Conservation (phyloP, 2,329 filamentous ascomycete genomes). For the Thielaviopsis populi region DNA sequence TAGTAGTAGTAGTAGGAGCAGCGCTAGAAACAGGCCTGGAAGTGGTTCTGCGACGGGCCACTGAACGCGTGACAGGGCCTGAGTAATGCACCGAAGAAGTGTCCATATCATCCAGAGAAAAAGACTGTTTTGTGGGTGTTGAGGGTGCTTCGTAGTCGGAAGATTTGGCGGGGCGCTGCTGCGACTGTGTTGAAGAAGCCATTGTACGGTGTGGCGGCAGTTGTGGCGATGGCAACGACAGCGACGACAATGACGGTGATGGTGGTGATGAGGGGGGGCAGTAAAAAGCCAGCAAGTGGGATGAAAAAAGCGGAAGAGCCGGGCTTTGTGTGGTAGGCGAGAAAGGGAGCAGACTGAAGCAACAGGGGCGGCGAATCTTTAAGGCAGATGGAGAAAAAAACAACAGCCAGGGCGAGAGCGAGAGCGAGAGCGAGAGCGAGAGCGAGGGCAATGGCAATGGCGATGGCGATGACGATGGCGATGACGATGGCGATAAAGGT, state of each 20-base stretch:
- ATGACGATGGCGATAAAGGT: not conserved
- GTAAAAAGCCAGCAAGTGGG: slow-evolving; percentile 9
- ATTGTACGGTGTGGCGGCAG: slow-evolving; percentile 1
- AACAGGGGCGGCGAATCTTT: not conserved
- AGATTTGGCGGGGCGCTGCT: slow-evolving; percentile 10
- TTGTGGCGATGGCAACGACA: not conserved
- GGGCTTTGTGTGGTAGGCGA: slow-evolving; percentile 5
- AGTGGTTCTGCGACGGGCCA: slow-evolving; percentile 34
- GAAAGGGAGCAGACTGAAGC: slow-evolving; percentile 2
- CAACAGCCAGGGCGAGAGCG: slow-evolving; percentile 5
- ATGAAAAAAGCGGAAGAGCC: slow-evolving; percentile 15
- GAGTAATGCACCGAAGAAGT: slow-evolving; percentile 32
- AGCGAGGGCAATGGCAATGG: slow-evolving; percentile 19
- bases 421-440: slow-evolving; percentile 22
- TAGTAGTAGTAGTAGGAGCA: slow-evolving; percentile 2
- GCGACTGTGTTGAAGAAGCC: slow-evolving; percentile 11
- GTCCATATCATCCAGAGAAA: slow-evolving; percentile 4
- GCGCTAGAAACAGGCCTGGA: slow-evolving; percentile 5
- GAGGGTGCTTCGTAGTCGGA: not conserved
- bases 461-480: slow-evolving; percentile 19
- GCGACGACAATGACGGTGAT: not conserved
- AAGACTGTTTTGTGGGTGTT: slow-evolving; percentile 10
- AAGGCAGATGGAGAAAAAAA: slow-evolving; percentile 11
- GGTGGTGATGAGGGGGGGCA: not conserved
- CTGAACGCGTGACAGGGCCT: slow-evolving; percentile 63